A percentile compares a stretch with the other conserved stretches of the same genome.
These are phyloP conservation scores for Rhodotorula sp. DNA, from an alignment of 1,284 basidiomycete species.

Conservation along the genomic window DNA sequence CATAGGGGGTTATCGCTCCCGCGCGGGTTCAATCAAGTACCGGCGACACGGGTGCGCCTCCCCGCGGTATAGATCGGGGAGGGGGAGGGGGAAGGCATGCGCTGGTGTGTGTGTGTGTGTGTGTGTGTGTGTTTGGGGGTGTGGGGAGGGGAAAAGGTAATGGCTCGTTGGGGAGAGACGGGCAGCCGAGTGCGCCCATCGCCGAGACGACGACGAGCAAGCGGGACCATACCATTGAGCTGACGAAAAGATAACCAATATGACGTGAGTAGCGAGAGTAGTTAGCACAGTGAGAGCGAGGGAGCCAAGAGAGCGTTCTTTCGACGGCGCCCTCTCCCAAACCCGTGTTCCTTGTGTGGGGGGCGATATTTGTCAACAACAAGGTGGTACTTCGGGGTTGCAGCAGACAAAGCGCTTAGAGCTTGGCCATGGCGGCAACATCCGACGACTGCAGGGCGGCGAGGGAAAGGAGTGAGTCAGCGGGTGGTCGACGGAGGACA, in stretches of 20 bases:
- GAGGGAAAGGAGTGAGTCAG: not conserved
- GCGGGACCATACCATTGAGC: not conserved
- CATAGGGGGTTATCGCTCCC: slow-evolving; percentile 3
- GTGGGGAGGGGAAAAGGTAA: not conserved
- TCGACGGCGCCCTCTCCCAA: too few relatives aligned
- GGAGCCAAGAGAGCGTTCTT: not conserved
- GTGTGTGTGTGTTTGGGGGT: too few relatives aligned
- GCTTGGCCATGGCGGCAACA: slow-evolving; percentile 51
- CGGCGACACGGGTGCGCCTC: slow-evolving; percentile 3
- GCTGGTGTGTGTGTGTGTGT: slow-evolving; percentile 3
- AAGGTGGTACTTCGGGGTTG: not conserved
- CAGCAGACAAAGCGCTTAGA: slow-evolving; percentile 9
- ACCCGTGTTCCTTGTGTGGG: slow-evolving; percentile 1
- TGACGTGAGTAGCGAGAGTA: not conserved
- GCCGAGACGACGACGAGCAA: not conserved
- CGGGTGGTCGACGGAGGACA: not conserved
- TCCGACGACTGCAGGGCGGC: slow-evolving; percentile 63
- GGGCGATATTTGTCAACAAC: not conserved
- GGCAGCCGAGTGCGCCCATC: not conserved
- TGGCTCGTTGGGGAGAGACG: not conserved
- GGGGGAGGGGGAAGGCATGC: slow-evolving; percentile 26
- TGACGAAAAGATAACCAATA: not conserved
- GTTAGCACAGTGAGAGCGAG: not conserved
- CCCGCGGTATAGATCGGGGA: slow-evolving; percentile 2
- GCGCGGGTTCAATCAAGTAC: slow-evolving; percentile 12